Evolutionary conservation across 164 flowering plant genomes (phyloP).

Genomic region (Nymphaea thermarum): DNA sequence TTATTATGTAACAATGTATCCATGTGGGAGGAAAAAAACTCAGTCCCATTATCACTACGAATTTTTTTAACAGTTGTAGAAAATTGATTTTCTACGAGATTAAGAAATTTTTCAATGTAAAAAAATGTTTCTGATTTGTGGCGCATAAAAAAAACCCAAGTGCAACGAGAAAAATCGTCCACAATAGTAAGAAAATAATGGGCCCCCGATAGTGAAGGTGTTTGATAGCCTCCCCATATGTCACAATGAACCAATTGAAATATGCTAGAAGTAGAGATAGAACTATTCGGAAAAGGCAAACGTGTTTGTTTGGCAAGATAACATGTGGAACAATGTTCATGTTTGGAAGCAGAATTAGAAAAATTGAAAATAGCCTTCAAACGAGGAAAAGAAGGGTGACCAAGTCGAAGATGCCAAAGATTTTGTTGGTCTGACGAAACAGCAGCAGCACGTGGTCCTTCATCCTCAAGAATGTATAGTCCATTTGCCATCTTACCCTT

Average conservation of each 20-base stretch:
- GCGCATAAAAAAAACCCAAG: too few species aligned
- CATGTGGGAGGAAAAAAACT: too few species aligned
- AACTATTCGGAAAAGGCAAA: not conserved
- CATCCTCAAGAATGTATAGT: not conserved
- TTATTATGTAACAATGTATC: too few species aligned
- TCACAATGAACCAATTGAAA: conserved; percentile 2
- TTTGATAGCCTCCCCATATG: not conserved
- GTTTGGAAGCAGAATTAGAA: not conserved
- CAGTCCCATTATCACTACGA: too few species aligned
- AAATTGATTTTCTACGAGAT: too few species aligned
- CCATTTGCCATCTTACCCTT: conserved; percentile 2
- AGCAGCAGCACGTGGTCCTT: not conserved
- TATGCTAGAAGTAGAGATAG: not conserved
- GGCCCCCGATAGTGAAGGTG: not conserved
- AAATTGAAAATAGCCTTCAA: not conserved
- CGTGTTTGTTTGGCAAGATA: not conserved
- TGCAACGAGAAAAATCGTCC: too few species aligned
- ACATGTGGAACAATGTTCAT: not conserved
- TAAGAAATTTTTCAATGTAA: too few species aligned
- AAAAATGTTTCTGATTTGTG: too few species aligned
- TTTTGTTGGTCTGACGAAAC: not conserved
- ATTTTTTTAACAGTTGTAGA: too few species aligned
- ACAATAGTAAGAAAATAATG: not conserved
- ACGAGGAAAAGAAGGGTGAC: not conserved
- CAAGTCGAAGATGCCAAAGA: not conserved